These are phyloP conservation scores for Clarireedia sp. DNA, from an alignment of 2,329 filamentous ascomycete species.

Conservation along the genomic window DNA sequence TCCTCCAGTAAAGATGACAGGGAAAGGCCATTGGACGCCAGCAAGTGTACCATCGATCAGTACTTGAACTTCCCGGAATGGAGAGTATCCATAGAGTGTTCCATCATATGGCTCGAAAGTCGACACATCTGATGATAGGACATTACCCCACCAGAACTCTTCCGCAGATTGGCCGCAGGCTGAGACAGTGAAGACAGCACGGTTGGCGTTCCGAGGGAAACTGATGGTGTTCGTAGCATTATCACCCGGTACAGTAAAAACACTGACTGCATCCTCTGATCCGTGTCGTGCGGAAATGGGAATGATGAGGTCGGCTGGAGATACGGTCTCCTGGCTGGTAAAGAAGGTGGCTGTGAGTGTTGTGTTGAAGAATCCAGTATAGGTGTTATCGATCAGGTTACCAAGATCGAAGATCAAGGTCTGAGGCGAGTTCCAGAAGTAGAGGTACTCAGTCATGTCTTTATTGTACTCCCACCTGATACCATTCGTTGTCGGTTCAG, in stretches of 20 bases:
- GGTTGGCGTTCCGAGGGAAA: constrained; percentile 59
- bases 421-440: constrained; percentile 60
- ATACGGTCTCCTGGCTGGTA: constrained; percentile 35
- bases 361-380: constrained; percentile 67
- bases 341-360: constrained; percentile 70
- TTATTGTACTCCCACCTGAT: constrained; percentile 73
- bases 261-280: constrained; percentile 47
- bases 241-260: constrained; percentile 58
- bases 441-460: constrained; percentile 65
- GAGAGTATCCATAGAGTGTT: constrained; percentile 56
- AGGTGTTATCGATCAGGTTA: constrained; percentile 61
- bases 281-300: constrained; percentile 54
- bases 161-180: constrained; percentile 69
- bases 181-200: constrained; percentile 67
- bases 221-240: constrained; percentile 49
- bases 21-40: constrained; percentile 74
- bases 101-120: constrained; percentile 52
- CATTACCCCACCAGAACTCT: constrained; percentile 83
- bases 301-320: constrained; percentile 57
- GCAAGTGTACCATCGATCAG: constrained; percentile 65
- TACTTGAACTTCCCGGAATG: constrained; percentile 72
- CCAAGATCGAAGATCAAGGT: constrained; percentile 74
- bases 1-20: constrained; percentile 75
- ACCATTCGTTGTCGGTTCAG: constrained; percentile 63
- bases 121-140: constrained; percentile 51